These are phyloP conservation scores for Candida wancherniae DNA, from an alignment of 805 yeast species.

Conservation along the genomic window DNA sequence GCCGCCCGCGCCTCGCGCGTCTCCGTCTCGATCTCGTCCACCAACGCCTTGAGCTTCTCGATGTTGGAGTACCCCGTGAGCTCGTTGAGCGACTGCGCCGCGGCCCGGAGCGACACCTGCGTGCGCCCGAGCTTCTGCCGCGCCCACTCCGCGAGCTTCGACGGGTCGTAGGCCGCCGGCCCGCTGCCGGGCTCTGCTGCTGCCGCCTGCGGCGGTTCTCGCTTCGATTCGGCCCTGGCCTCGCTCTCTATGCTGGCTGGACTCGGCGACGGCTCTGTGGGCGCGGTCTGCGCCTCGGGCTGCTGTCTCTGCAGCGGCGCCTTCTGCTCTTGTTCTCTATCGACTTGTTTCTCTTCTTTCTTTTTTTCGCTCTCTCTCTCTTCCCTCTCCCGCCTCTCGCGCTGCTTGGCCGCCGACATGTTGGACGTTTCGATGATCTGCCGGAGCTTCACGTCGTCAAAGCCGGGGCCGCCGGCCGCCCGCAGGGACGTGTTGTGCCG, in stretches of 20 bases:
- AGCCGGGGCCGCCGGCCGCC: background rate
- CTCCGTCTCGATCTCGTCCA: conserved; percentile 51
- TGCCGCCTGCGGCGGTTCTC: too few relatives aligned
- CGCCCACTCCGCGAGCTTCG: conserved; percentile 34
- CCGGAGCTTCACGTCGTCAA: conserved; percentile 26
- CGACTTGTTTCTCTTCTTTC: background rate
- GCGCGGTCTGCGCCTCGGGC: too few relatives aligned
- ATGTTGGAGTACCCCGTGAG: conserved; percentile 87
- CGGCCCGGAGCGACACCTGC: conserved; percentile 53
- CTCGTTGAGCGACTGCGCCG: conserved; percentile 73
- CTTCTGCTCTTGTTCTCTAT: conserved; percentile 2
- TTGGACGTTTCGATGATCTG: conserved; percentile 35
- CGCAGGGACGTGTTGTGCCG: too few relatives aligned
- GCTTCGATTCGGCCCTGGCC: too few relatives aligned
- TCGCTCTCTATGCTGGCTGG: too few relatives aligned
- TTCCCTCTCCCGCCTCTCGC: conserved; percentile 5
- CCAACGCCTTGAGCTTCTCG: conserved; percentile 61
- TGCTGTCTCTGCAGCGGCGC: background rate
- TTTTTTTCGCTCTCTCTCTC: conserved; percentile 1
- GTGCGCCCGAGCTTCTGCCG: conserved; percentile 50
- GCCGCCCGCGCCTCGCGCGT: conserved; percentile 44
- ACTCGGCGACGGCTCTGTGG: too few relatives aligned
- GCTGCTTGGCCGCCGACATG: conserved; percentile 20
- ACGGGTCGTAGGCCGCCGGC: too few relatives aligned
- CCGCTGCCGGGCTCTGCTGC: too few relatives aligned